Percentiles rank a stretch among this genome's conserved stretches.
phyloP scores from a whole-genome alignment of 1,284 basidiomycete species.

The Trichosporon sp. region DNA sequence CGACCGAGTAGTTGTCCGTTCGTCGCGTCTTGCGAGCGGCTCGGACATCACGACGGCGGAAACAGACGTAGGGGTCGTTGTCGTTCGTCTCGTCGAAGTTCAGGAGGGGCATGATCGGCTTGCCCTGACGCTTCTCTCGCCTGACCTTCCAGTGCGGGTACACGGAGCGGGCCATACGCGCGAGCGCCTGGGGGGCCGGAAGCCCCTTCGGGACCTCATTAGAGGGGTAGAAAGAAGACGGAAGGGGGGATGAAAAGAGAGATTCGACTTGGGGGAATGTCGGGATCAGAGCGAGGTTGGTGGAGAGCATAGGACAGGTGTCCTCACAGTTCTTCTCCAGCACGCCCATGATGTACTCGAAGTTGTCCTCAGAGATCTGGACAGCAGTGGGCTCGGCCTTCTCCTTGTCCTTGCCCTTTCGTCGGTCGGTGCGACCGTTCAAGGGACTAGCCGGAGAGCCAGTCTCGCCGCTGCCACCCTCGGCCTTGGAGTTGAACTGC shows the following conservation, averaged over 20 bases:
- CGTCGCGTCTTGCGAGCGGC: constrained; percentile 91
- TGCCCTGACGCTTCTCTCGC: constrained; percentile 71
- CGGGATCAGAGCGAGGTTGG: constrained; percentile 65
- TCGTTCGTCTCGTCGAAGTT: constrained; percentile 91
- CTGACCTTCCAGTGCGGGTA: constrained; percentile 83
- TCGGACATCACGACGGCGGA: constrained; percentile 93
- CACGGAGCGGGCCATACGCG: constrained; percentile 68
- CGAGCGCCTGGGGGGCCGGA: constrained; percentile 63
- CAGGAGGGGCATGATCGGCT: constrained; percentile 74
- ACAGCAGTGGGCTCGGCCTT: constrained; percentile 59
- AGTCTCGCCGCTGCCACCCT: constrained; percentile 70
- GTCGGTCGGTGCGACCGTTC: constrained; percentile 55
- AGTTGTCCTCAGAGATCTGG: constrained; percentile 80
- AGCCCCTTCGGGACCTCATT: constrained; percentile 67
- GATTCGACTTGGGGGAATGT: constrained; percentile 77
- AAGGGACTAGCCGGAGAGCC: constrained; percentile 42
- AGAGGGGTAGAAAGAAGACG: constrained; percentile 65
- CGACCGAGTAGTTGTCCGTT: constrained; percentile 82
- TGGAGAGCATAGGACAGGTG: constrained; percentile 84
- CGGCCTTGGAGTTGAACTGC: constrained; percentile 85
- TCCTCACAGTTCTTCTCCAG: constrained; percentile 92
- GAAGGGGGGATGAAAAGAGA: constrained; percentile 65
- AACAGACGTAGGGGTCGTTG: constrained; percentile 97
- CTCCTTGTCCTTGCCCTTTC: constrained; percentile 56
- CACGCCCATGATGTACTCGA: constrained; percentile 92